Evolutionary conservation across 805 yeast species (phyloP).

Genomic region (Suhomyces tanzawaensis): DNA sequence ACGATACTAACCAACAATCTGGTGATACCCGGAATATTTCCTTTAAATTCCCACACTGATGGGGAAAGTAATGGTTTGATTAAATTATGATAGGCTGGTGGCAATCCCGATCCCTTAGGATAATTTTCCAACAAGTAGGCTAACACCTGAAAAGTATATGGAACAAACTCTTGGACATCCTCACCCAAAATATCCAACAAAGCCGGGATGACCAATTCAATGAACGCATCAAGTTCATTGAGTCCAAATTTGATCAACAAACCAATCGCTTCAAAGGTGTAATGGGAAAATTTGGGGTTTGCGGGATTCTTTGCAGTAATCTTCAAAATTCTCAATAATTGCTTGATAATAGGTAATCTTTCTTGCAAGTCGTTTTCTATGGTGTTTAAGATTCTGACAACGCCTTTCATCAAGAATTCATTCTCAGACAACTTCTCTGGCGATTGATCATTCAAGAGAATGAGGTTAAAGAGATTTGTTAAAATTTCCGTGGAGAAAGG

Average conservation of each 20-base stretch:
- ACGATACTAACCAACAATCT: conserved; percentile 72
- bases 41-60: conserved; percentile 88
- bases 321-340: conserved; percentile 65
- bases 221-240: conserved; percentile 31
- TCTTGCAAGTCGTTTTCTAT: conserved; percentile 56
- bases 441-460: conserved; percentile 48
- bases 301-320: conserved; percentile 87
- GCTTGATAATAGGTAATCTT: conserved; percentile 51
- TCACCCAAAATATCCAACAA: conserved; percentile 65
- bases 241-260: conserved; percentile 58
- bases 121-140: conserved; percentile 69
- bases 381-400: conserved; percentile 77
- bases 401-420: conserved; percentile 85
- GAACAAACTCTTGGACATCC: conserved; percentile 92
- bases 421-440: conserved; percentile 95
- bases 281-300: conserved; percentile 91
- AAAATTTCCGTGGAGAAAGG: conserved; percentile 58
- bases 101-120: conserved; percentile 51
- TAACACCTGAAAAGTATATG: conserved; percentile 88
- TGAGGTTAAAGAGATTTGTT: conserved; percentile 62
- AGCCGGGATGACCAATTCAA: conserved; percentile 60
- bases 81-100: conserved; percentile 61
- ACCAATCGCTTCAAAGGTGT: conserved; percentile 83
- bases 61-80: conserved; percentile 85
- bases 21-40: conserved; percentile 91